These are phyloP conservation scores for Penicillium verrucosum DNA, from an alignment of 2,329 filamentous ascomycete genomes.

Conservation along the genomic window DNA sequence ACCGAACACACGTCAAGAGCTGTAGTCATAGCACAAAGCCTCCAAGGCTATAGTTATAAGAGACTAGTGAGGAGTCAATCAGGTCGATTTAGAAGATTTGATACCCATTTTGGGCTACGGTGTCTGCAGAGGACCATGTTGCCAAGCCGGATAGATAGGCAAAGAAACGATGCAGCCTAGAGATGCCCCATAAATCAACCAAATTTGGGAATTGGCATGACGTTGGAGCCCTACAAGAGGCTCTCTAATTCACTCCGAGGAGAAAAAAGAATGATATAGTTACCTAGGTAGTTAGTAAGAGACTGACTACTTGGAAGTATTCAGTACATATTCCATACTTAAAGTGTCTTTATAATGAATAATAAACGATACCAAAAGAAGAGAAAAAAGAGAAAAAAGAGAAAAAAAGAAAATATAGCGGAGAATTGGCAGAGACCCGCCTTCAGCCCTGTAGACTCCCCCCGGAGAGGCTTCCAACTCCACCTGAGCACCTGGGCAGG, in stretches of 20 bases:
- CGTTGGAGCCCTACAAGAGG: not conserved
- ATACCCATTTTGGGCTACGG: constrained; percentile 7
- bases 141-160: constrained; percentile 19
- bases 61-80: not conserved
- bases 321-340: not conserved
- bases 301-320: not conserved
- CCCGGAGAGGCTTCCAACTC: not conserved
- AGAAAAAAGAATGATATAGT: too few relatives aligned
- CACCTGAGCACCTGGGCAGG: not conserved
- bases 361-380: too few relatives aligned
- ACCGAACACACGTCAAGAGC: not conserved
- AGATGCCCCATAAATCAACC: constrained; percentile 16
- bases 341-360: not conserved
- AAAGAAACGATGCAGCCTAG: constrained; percentile 24
- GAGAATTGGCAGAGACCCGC: constrained; percentile 4
- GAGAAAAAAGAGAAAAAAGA: not conserved
- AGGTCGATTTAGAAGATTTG: not conserved
- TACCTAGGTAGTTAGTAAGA: not conserved
- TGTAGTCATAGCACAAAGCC: not conserved
- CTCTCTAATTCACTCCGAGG: not conserved
- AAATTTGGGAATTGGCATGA: constrained; percentile 9
- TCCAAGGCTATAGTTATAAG: not conserved
- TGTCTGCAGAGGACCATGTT: not conserved
- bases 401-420: not conserved
- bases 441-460: constrained; percentile 22